Conservation (phyloP, 2,329 filamentous ascomycete species). For the Madurella mycetomatis region DNA sequence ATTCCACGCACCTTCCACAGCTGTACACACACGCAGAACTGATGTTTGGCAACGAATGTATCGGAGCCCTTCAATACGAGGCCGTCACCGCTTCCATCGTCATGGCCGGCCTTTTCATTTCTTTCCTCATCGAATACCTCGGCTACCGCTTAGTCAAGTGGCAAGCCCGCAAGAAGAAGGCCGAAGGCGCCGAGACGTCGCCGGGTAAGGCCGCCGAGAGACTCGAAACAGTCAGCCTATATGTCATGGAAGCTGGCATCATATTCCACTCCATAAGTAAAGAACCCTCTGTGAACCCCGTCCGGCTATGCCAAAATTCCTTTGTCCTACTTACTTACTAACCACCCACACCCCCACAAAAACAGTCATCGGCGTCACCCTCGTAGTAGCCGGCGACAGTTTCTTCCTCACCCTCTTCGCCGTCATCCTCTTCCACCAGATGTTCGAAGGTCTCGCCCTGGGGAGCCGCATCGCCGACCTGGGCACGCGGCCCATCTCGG, state of each 20-base stretch:
- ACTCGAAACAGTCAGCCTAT: slow-evolving; percentile 43
- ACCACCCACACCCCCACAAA: not conserved
- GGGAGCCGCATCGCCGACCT: slow-evolving; percentile 64
- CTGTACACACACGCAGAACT: slow-evolving; percentile 66
- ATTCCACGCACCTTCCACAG: not conserved
- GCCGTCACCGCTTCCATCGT: slow-evolving; percentile 63
- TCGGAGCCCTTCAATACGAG: slow-evolving; percentile 63
- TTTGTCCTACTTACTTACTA: too few species aligned
- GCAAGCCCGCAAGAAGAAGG: slow-evolving; percentile 18
- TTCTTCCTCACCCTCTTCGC: slow-evolving; percentile 53
- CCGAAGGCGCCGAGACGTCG: not conserved
- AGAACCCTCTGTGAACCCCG: not conserved
- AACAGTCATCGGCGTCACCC: slow-evolving; percentile 60
- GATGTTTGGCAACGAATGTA: slow-evolving; percentile 66
- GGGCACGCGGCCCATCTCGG: slow-evolving; percentile 45
- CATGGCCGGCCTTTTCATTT: slow-evolving; percentile 67
- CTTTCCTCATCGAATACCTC: slow-evolving; percentile 65
- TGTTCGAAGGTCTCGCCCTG: slow-evolving; percentile 72
- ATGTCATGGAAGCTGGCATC: slow-evolving; percentile 68
- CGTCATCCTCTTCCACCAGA: slow-evolving; percentile 72
- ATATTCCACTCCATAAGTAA: slow-evolving; percentile 67
- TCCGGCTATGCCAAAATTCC: too few species aligned
- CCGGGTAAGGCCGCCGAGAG: slow-evolving; percentile 34
- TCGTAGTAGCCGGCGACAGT: slow-evolving; percentile 54
- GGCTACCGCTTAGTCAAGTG: slow-evolving; percentile 52